These are phyloP conservation scores for Gossypium rotundifolium DNA, from an alignment of 345 rosid genomes.

Conservation along the genomic window DNA sequence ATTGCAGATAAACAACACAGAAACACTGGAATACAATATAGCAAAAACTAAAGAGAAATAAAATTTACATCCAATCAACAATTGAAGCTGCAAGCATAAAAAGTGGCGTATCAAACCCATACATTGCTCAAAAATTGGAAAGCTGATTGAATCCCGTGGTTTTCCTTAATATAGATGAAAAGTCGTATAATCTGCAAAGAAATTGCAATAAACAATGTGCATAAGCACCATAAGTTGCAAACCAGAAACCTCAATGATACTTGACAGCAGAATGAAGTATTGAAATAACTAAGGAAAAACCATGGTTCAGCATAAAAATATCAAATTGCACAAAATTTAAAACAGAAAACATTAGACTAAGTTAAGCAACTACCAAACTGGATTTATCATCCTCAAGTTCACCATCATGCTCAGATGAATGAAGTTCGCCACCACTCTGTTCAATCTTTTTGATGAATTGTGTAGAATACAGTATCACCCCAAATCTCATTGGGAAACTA, in stretches of 20 bases:
- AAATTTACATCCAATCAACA: background rate
- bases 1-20: conserved; percentile 16
- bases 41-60: conserved; percentile 1
- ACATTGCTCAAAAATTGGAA: conserved; percentile 83
- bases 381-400: conserved; percentile 70
- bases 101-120: conserved; percentile 21
- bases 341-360: conserved; percentile 3
- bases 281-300: background rate
- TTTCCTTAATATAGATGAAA: conserved; percentile 55
- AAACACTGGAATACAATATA: background rate
- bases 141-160: conserved; percentile 35
- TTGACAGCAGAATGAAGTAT: background rate
- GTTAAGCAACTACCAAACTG: conserved; percentile 61
- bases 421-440: conserved; percentile 44
- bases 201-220: conserved; percentile 6
- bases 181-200: conserved; percentile 79
- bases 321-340: background rate
- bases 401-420: conserved; percentile 31
- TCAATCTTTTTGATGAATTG: conserved; percentile 59
- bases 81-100: background rate
- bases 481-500: conserved; percentile 86
- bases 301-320: background rate
- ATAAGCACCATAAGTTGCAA: conserved; percentile 12
- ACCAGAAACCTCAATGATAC: conserved; percentile 2
- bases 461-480: conserved; percentile 76